Evolutionary conservation across 371 early-diverging fungal genomes (phyloP).

Genomic region (Lichtheimia hyalospora): DNA sequence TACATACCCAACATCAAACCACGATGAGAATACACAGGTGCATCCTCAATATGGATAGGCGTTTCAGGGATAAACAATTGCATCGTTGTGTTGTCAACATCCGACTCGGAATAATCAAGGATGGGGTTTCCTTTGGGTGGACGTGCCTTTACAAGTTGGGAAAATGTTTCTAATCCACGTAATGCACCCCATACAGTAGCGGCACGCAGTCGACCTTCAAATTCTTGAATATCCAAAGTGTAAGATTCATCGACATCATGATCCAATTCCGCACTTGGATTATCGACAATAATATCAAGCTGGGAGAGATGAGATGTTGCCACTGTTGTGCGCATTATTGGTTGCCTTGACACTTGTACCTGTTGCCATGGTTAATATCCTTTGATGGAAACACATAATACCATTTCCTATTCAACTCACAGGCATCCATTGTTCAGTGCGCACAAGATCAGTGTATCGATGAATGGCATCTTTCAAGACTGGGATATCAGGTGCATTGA

Average conservation of each 20-base stretch:
- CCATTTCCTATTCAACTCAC: not conserved
- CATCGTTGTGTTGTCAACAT: slow-evolving; percentile 22
- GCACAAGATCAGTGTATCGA: slow-evolving; percentile 38
- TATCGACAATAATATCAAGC: slow-evolving; percentile 33
- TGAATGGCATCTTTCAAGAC: slow-evolving; percentile 28
- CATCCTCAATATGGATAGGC: slow-evolving; percentile 67
- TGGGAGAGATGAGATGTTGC: slow-evolving; percentile 10
- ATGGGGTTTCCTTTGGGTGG: slow-evolving; percentile 2
- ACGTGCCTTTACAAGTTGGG: slow-evolving; percentile 58
- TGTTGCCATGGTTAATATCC: too few species aligned
- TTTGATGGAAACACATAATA: too few species aligned
- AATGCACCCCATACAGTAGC: slow-evolving; percentile 75
- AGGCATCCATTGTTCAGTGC: slow-evolving; percentile 38
- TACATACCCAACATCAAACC: slow-evolving; percentile 61
- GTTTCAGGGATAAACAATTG: slow-evolving; percentile 41
- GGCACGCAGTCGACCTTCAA: slow-evolving; percentile 44
- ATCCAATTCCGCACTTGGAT: slow-evolving; percentile 33
- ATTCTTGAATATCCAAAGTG: slow-evolving; percentile 51
- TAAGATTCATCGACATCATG: slow-evolving; percentile 65
- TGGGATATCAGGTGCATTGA: slow-evolving; percentile 20
- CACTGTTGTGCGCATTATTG: too few species aligned
- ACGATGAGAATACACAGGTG: slow-evolving; percentile 68
- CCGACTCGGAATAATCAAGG: slow-evolving; percentile 9
- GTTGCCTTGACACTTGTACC: slow-evolving; percentile 5
- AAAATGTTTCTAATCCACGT: slow-evolving; percentile 74